These are phyloP conservation scores for Coemansia sp. DNA, from an alignment of 192 early-diverging fungal species.

Conservation along the genomic window DNA sequence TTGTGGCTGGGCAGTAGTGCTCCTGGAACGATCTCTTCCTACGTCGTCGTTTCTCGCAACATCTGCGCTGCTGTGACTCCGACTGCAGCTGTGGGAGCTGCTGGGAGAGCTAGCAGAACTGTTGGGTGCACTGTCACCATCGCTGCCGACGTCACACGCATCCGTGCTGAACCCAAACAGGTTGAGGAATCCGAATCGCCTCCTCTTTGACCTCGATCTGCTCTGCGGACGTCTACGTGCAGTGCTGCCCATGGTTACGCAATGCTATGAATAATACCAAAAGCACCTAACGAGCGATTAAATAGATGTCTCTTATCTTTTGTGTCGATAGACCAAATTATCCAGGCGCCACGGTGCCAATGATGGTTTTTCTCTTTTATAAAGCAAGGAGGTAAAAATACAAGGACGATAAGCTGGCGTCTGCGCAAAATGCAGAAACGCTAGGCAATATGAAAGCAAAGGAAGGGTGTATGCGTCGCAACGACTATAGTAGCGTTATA, in stretches of 20 bases:
- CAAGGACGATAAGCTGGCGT: neutral
- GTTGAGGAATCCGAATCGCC: slow-evolving; percentile 46
- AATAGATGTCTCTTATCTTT: neutral
- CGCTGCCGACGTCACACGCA: slow-evolving; percentile 5
- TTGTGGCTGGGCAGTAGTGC: slow-evolving; percentile 11
- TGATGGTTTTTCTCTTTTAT: too few species aligned
- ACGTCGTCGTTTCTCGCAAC: slow-evolving; percentile 13
- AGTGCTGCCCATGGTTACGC: slow-evolving; percentile 18
- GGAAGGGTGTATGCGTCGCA: neutral
- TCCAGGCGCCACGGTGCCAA: too few species aligned
- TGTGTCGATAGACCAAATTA: neutral
- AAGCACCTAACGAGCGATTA: neutral
- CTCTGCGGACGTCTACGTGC: slow-evolving; percentile 7
- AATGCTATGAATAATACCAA: neutral
- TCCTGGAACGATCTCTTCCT: neutral
- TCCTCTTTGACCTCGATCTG: slow-evolving; percentile 27
- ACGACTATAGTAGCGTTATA: too few species aligned
- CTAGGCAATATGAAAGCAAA: slow-evolving; percentile 2
- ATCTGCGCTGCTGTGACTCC: slow-evolving; percentile 7
- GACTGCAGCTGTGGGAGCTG: neutral
- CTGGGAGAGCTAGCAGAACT: neutral
- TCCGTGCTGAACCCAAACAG: slow-evolving; percentile 40
- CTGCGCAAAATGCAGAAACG: neutral
- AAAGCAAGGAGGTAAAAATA: neutral
- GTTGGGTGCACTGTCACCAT: neutral